Percentiles rank a stretch among this genome's conserved stretches.
These are phyloP conservation scores for Trametes cinnabarina DNA, from an alignment of 768 basidiomycete genomes.

Conservation along the genomic window DNA sequence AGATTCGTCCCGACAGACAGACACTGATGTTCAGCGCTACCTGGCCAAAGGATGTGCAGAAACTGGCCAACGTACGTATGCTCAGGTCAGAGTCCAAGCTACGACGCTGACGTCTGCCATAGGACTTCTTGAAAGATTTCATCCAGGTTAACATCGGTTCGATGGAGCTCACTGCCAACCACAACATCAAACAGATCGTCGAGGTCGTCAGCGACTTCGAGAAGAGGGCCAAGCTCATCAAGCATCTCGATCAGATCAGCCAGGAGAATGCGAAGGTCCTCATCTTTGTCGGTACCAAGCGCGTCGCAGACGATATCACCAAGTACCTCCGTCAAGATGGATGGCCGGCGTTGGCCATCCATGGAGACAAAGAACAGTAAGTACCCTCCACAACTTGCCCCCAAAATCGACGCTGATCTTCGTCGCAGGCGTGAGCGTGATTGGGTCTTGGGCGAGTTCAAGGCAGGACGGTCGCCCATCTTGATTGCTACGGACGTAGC, in stretches of 20 bases:
- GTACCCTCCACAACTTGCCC: constrained; percentile 30
- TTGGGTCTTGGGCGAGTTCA: constrained; percentile 98
- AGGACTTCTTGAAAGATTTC: constrained; percentile 96
- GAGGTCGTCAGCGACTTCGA: constrained; percentile 98
- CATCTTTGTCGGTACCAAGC: constrained; percentile 97
- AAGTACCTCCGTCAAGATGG: constrained; percentile 97
- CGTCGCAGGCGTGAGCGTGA: constrained; percentile 86
- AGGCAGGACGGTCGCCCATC: constrained; percentile 95
- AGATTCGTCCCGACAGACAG: constrained; percentile 97
- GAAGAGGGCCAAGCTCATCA: constrained; percentile 93
- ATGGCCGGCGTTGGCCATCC: constrained; percentile 99
- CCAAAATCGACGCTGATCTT: constrained; percentile 3
- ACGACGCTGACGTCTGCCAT: constrained; percentile 3
- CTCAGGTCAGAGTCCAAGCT: background rate
- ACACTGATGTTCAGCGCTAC: constrained; percentile 99
- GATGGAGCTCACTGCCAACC: constrained; percentile 97
- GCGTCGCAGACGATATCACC: constrained; percentile 97
- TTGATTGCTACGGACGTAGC: constrained; percentile 99
- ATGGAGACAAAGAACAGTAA: constrained; percentile 98
- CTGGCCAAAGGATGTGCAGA: constrained; percentile 99
- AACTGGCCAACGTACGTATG: constrained; percentile 75
- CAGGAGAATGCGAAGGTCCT: constrained; percentile 97
- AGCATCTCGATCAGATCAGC: constrained; percentile 95
- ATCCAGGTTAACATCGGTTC: constrained; percentile 99
- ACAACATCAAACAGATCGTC: constrained; percentile 94